Evolutionary conservation across 805 yeast genomes (phyloP).

Genomic region (Candida odintsovae): DNA sequence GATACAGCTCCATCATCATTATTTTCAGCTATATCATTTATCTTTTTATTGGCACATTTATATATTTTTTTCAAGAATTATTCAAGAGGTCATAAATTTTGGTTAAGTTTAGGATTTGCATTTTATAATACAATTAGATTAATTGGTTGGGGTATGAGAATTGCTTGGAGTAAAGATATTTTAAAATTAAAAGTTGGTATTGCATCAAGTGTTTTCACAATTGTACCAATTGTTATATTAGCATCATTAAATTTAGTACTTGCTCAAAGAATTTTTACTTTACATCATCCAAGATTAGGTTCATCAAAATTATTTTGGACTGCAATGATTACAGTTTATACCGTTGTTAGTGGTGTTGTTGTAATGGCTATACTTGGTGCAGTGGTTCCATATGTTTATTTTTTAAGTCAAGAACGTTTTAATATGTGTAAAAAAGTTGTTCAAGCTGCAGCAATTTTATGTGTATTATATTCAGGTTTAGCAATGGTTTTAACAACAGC

Average conservation of each 20-base stretch:
- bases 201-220: conserved; percentile 48
- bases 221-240: conserved; percentile 53
- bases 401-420: conserved; percentile 38
- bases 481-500: conserved; percentile 43
- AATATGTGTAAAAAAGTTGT: conserved; percentile 49
- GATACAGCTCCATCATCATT: conserved; percentile 60
- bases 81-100: conserved; percentile 55
- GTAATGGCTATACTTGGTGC: conserved; percentile 67
- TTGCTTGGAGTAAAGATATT: conserved; percentile 53
- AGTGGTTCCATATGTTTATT: conserved; percentile 53
- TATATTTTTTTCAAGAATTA: conserved; percentile 42
- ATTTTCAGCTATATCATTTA: conserved; percentile 46
- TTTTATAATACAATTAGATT: conserved; percentile 48
- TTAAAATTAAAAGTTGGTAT: conserved; percentile 44
- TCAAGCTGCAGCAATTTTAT: conserved; percentile 44
- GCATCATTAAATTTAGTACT: conserved; percentile 56
- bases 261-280: conserved; percentile 69
- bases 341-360: conserved; percentile 50
- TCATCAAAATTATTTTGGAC: conserved; percentile 43
- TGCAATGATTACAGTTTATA: conserved; percentile 44
- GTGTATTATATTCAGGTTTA: conserved; percentile 45
- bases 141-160: conserved; percentile 54
- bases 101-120: conserved; percentile 46
- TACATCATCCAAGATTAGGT: conserved; percentile 74
- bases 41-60: conserved; percentile 43